Evolutionary conservation across 768 basidiomycete species (phyloP).

Genomic region (Rhodotorula diobovata): DNA sequence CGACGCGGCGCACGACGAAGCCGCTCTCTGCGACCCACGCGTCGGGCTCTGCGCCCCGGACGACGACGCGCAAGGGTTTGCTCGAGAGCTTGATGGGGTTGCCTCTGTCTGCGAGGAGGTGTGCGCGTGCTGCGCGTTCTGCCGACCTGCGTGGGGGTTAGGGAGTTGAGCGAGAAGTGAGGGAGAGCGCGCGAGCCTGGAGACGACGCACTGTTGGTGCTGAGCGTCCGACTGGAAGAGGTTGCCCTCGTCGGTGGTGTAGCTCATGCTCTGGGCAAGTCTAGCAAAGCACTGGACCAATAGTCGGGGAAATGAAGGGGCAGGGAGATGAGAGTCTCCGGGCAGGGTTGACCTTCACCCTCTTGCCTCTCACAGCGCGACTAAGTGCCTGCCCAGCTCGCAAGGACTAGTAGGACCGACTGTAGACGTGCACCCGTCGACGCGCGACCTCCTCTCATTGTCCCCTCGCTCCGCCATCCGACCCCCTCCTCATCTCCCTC

Average conservation of each 20-base stretch:
- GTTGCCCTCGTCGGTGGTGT: constrained; percentile 51
- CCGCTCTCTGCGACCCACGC: constrained; percentile 90
- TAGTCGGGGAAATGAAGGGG: too few species aligned
- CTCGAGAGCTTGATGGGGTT: constrained; percentile 70
- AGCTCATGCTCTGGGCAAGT: too few species aligned
- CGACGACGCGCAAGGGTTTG: constrained; percentile 65
- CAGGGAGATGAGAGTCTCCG: background rate
- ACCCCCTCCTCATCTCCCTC: background rate
- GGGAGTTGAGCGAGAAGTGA: background rate
- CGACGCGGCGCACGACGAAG: constrained; percentile 49
- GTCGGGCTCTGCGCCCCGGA: constrained; percentile 50
- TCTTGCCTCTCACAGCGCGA: too few species aligned
- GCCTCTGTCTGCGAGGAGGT: constrained; percentile 66
- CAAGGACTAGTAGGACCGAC: too few species aligned
- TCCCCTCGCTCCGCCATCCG: too few species aligned
- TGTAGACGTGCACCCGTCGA: too few species aligned
- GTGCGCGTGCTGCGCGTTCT: constrained; percentile 58
- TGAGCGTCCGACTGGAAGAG: constrained; percentile 71
- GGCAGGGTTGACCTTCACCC: too few species aligned
- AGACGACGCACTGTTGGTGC: constrained; percentile 56
- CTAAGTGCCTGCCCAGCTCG: too few species aligned
- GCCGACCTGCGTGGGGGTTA: constrained; percentile 52
- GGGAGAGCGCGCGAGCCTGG: too few species aligned
- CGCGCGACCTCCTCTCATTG: too few species aligned
- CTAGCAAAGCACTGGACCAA: too few species aligned